These are phyloP conservation scores for Arthrinium phaeospermum DNA, from an alignment of 2,329 filamentous ascomycete genomes.

Conservation along the genomic window DNA sequence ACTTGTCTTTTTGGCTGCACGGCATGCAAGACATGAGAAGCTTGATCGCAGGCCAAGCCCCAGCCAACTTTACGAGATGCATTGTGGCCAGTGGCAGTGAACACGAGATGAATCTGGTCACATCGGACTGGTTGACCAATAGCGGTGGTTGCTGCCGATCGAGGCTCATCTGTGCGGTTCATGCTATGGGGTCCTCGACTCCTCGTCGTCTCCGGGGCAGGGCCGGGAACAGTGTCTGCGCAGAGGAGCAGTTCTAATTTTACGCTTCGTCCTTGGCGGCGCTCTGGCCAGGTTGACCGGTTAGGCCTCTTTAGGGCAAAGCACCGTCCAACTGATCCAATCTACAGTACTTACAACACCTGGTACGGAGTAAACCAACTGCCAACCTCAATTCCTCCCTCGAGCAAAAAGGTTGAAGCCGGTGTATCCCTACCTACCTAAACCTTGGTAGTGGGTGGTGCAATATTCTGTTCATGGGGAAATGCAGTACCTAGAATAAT, in stretches of 20 bases:
- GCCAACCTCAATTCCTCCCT: background rate
- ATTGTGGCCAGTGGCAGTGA: background rate
- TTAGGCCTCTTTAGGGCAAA: slow-evolving; percentile 8
- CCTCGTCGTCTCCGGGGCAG: background rate
- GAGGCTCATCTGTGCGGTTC: background rate
- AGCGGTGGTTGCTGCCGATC: background rate
- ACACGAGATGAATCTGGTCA: background rate
- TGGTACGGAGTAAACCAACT: no score
- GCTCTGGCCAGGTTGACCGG: background rate
- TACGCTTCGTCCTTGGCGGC: background rate
- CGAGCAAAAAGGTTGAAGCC: background rate
- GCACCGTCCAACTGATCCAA: background rate
- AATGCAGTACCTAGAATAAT: background rate
- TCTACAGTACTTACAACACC: background rate
- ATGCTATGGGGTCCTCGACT: background rate
- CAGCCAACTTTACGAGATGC: background rate
- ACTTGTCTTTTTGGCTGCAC: background rate
- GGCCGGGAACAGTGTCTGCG: background rate
- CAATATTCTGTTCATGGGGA: background rate
- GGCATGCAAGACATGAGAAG: slow-evolving; percentile 5
- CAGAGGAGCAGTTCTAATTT: slow-evolving; percentile 11
- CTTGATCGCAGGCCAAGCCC: background rate
- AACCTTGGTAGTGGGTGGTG: no score
- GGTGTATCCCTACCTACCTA: background rate
- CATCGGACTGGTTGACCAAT: background rate